Percentiles rank a stretch among this genome's conserved stretches.
Evolutionary conservation across 2,329 filamentous ascomycete species (phyloP).

Genomic region (Cladosporium phlei): DNA sequence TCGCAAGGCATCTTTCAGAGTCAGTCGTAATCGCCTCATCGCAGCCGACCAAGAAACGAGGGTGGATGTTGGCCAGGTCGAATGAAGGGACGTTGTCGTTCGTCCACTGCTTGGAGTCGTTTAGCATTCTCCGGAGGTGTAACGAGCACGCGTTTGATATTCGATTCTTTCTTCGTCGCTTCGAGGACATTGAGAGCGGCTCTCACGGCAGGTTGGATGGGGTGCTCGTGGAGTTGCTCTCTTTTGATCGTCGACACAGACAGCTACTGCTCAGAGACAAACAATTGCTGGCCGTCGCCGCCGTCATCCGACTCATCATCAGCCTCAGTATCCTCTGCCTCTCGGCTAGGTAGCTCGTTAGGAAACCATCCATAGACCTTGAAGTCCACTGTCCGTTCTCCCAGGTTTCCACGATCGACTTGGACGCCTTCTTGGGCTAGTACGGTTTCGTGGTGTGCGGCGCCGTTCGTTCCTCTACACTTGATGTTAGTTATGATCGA

Average conservation of each 20-base stretch:
- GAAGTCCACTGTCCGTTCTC: conserved; percentile 46
- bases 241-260: too few relatives aligned
- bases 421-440: conserved; percentile 45
- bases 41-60: neutral
- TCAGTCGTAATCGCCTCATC: too few relatives aligned
- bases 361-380: conserved; percentile 47
- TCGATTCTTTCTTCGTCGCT: neutral
- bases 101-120: neutral
- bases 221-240: neutral
- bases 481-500: conserved; percentile 1
- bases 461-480: conserved; percentile 38
- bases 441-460: conserved; percentile 43
- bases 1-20: neutral
- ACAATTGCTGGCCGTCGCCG: neutral
- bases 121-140: neutral
- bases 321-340: conserved; percentile 14
- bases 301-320: conserved; percentile 13
- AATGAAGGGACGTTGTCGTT: neutral
- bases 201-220: neutral
- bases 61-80: neutral
- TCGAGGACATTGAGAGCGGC: neutral
- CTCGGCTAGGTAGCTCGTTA: conserved; percentile 29
- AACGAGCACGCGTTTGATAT: neutral
- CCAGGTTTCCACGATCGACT: conserved; percentile 42
- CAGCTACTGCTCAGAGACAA: too few relatives aligned